phyloP scores from a whole-genome alignment of 331 rosid genomes.

The Acacia concinna region DNA sequence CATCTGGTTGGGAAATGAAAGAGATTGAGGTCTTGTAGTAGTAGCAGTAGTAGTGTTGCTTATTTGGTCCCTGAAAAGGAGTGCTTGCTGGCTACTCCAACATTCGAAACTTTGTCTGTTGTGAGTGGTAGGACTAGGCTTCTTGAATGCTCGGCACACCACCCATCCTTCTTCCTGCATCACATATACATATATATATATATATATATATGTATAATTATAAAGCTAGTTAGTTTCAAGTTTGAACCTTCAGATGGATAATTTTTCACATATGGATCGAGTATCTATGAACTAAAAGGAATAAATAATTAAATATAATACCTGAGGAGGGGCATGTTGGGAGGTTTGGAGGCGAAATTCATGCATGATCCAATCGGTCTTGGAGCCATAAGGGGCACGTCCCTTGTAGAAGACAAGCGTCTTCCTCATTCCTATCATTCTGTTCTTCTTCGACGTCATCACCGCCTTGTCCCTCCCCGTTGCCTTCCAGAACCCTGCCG shows the following conservation, averaged over 20 bases:
- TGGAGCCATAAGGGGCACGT: slow-evolving; percentile 86
- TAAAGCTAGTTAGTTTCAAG: too few relatives aligned
- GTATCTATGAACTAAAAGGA: too few relatives aligned
- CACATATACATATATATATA: too few relatives aligned
- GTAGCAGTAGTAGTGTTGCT: too few relatives aligned
- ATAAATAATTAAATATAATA: too few relatives aligned
- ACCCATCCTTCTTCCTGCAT: slow-evolving; percentile 99
- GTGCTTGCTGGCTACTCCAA: slow-evolving; percentile 53
- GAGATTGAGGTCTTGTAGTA: slow-evolving; percentile 35
- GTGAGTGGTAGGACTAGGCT: slow-evolving; percentile 69
- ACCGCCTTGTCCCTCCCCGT: slow-evolving; percentile 95
- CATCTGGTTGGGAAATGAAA: slow-evolving; percentile 31
- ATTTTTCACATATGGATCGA: too few relatives aligned
- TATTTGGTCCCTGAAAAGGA: slow-evolving; percentile 45
- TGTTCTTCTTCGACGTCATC: slow-evolving; percentile 59
- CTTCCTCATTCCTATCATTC: slow-evolving; percentile 87
- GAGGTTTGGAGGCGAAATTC: slow-evolving; percentile 84
- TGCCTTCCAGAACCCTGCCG: slow-evolving; percentile 97
- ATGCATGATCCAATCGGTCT: slow-evolving; percentile 92
- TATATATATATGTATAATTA: too few relatives aligned
- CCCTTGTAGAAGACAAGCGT: slow-evolving; percentile 91
- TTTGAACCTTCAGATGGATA: too few relatives aligned
- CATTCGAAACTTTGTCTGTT: slow-evolving; percentile 66
- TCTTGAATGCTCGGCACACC: slow-evolving; percentile 81
- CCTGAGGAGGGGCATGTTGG: slow-evolving; percentile 75